phyloP scores from a whole-genome alignment of 805 yeast species.

The Saccharomycodes ludwigii region DNA sequence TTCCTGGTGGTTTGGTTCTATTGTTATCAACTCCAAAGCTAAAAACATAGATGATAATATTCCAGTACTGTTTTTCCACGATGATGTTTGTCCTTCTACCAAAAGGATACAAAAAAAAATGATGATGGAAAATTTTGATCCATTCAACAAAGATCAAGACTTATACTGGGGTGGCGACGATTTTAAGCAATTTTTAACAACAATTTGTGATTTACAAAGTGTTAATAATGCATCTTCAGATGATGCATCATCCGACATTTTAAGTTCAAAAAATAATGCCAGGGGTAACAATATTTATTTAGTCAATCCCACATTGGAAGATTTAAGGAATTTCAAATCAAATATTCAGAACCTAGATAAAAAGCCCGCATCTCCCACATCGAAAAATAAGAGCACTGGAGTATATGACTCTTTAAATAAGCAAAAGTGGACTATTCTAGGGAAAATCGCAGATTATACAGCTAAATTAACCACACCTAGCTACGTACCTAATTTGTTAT shows the following conservation, averaged over 20 bases:
- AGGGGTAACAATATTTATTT: conserved; percentile 4
- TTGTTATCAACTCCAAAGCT: conserved; percentile 52
- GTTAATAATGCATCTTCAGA: conserved; percentile 61
- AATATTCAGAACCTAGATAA: conserved; percentile 1
- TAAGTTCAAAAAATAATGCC: no score
- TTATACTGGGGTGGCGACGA: conserved; percentile 90
- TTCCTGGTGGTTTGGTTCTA: conserved; percentile 80
- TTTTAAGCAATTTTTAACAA: conserved; percentile 43
- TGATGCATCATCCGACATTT: conserved; percentile 36
- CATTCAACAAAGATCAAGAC: conserved; percentile 44
- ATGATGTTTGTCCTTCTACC: conserved; percentile 72
- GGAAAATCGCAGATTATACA: conserved; percentile 71
- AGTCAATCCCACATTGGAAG: conserved; percentile 16
- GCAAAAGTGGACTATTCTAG: conserved; percentile 70
- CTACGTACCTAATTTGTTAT: not conserved
- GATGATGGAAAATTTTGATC: conserved; percentile 56
- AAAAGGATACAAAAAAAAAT: conserved; percentile 39
- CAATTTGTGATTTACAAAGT: conserved; percentile 48
- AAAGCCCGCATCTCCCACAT: not conserved
- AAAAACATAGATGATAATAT: conserved; percentile 42
- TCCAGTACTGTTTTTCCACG: conserved; percentile 89
- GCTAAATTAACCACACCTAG: conserved; percentile 20
- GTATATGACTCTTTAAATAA: conserved; percentile 1
- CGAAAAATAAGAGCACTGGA: not conserved
- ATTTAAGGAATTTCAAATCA: conserved; percentile 26